These are phyloP conservation scores for Porogramme epimiltina DNA, from an alignment of 1,284 basidiomycete species.

Conservation along the genomic window DNA sequence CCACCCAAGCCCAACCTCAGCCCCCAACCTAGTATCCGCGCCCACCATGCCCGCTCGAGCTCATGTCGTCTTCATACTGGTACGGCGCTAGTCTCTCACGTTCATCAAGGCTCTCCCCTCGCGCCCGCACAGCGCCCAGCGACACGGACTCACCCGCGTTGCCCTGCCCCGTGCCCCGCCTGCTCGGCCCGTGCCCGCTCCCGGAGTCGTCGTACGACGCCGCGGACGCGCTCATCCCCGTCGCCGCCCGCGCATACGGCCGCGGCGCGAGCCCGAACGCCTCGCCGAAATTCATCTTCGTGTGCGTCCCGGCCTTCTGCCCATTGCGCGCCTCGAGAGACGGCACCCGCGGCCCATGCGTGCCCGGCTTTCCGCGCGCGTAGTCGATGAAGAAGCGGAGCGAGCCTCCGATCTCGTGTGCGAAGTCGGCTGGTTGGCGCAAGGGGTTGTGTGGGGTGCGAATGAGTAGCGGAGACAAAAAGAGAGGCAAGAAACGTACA, in stretches of 20 bases:
- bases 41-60: not conserved
- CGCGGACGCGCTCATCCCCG: not conserved
- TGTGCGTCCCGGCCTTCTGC: slow-evolving; percentile 24
- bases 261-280: slow-evolving; percentile 49
- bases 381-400: slow-evolving; percentile 62
- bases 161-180: not conserved
- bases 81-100: slow-evolving; percentile 48
- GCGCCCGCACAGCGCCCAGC: slow-evolving; percentile 7
- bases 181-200: not conserved
- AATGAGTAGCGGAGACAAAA: not conserved
- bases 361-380: slow-evolving; percentile 45
- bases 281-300: slow-evolving; percentile 44
- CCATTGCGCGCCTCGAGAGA: slow-evolving; percentile 15
- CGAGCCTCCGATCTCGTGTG: slow-evolving; percentile 61
- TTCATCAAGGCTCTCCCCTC: slow-evolving; percentile 44
- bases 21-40: not conserved
- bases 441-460: slow-evolving; percentile 1
- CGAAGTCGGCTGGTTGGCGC: slow-evolving; percentile 56
- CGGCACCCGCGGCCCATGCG: slow-evolving; percentile 39
- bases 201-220: not conserved
- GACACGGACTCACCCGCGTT: slow-evolving; percentile 17
- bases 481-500: slow-evolving; percentile 38
- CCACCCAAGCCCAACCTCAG: not conserved
- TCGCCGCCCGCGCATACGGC: slow-evolving; percentile 2
- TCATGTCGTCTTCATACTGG: slow-evolving; percentile 22